Conservation (phyloP, 106 monocot genomes). For the Allium fistulosum region DNA sequence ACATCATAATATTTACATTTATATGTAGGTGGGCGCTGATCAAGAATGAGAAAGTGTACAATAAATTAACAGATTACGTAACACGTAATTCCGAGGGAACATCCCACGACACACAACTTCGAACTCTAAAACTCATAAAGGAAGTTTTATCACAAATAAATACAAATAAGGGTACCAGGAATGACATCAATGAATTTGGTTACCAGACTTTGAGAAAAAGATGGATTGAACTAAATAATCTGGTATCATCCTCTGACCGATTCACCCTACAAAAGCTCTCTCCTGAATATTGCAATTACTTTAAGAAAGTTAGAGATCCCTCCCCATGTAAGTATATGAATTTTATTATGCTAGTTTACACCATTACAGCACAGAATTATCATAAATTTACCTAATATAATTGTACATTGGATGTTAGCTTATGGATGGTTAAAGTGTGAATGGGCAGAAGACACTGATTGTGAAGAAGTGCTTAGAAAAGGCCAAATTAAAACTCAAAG, state of each 20-base stretch:
- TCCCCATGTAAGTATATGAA: constrained; percentile 32
- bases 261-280: constrained; percentile 60
- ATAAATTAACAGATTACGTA: constrained; percentile 24
- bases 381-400: not conserved
- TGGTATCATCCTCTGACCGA: constrained; percentile 45
- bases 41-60: constrained; percentile 37
- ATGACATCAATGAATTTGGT: constrained; percentile 61
- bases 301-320: constrained; percentile 38
- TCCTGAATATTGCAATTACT: constrained; percentile 61
- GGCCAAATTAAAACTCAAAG: constrained; percentile 38
- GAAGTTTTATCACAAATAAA: constrained; percentile 28
- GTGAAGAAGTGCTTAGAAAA: constrained; percentile 25
- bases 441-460: constrained; percentile 38
- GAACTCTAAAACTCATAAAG: constrained; percentile 52
- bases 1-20: not conserved
- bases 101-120: constrained; percentile 60
- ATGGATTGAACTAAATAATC: constrained; percentile 38
- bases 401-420: constrained; percentile 22
- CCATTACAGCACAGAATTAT: not conserved
- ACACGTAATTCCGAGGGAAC: constrained; percentile 25
- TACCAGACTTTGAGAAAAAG: constrained; percentile 27
- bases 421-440: constrained; percentile 88
- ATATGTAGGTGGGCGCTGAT: constrained; percentile 61
- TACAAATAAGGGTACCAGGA: constrained; percentile 4
- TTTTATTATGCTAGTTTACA: not conserved